Evolutionary conservation across 352 stramenopile species (phyloP).

Genomic region (Aphanomyces stellatus): DNA sequence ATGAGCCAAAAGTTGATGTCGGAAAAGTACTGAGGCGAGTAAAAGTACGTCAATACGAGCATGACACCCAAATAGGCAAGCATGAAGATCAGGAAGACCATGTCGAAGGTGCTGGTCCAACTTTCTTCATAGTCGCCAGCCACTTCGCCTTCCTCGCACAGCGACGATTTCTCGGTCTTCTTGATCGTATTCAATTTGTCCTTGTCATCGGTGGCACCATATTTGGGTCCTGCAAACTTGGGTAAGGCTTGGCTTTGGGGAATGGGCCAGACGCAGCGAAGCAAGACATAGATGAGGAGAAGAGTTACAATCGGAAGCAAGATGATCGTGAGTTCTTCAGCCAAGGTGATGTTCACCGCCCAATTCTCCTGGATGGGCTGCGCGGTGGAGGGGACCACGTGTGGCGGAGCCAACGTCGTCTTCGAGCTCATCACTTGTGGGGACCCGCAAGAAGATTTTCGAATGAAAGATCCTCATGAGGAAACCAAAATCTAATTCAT

Average conservation of each 20-base stretch:
- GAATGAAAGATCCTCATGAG: not conserved
- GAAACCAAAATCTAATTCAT: not conserved
- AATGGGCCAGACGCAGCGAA: conserved; percentile 59
- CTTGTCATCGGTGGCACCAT: conserved; percentile 57
- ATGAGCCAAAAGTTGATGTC: conserved; percentile 36
- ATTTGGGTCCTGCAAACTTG: conserved; percentile 78
- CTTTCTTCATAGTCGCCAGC: conserved; percentile 72
- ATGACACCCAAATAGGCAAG: conserved; percentile 32
- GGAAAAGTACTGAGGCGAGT: conserved; percentile 35
- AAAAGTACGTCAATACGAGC: conserved; percentile 39
- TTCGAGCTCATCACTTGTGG: not conserved
- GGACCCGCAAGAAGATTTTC: not conserved
- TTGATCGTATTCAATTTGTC: conserved; percentile 48
- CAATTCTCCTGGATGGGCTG: conserved; percentile 27
- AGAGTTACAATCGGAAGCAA: conserved; percentile 54
- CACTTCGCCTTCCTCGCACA: conserved; percentile 50
- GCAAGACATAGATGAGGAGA: conserved; percentile 41
- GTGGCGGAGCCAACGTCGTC: not conserved
- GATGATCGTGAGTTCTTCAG: conserved; percentile 57
- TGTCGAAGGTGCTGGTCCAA: conserved; percentile 80
- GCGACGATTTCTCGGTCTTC: conserved; percentile 76
- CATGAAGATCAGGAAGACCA: conserved; percentile 56
- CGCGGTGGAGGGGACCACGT: not conserved
- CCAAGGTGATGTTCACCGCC: conserved; percentile 45
- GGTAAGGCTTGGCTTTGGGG: conserved; percentile 38